These are phyloP conservation scores for Passalora sequoiae DNA, from an alignment of 2,329 filamentous ascomycete species.

Conservation along the genomic window DNA sequence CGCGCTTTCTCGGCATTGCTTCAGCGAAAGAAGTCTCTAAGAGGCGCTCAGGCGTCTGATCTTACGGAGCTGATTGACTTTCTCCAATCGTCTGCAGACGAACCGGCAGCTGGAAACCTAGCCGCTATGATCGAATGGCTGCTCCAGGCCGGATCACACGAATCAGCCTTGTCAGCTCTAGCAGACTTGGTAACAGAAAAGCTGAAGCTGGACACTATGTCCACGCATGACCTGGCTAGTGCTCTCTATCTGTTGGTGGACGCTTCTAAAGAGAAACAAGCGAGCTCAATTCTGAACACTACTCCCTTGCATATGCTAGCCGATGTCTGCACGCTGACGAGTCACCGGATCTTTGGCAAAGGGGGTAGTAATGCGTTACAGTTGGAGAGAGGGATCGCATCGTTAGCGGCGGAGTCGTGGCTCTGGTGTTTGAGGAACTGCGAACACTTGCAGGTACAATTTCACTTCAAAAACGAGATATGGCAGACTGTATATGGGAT, in stretches of 20 bases:
- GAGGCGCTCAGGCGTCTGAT: conserved; percentile 1
- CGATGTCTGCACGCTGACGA: background rate
- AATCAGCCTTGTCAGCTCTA: conserved; percentile 1
- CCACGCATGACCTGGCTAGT: background rate
- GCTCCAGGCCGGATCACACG: background rate
- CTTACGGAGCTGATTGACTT: conserved; percentile 20
- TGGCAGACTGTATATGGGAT: conserved; percentile 16
- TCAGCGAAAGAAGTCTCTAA: background rate
- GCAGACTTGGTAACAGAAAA: conserved; percentile 19
- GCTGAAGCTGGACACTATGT: conserved; percentile 5
- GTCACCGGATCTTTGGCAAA: background rate
- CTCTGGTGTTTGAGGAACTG: conserved; percentile 5
- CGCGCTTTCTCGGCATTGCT: conserved; percentile 23
- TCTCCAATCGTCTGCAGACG: conserved; percentile 23
- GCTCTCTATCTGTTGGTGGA: conserved; percentile 5
- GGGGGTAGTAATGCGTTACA: no score
- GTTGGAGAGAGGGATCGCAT: no score
- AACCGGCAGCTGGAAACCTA: conserved; percentile 24
- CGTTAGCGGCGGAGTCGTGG: no score
- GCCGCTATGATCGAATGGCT: conserved; percentile 23
- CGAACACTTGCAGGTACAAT: conserved; percentile 1
- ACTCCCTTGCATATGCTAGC: background rate
- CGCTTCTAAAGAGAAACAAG: no score
- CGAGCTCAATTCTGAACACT: background rate
- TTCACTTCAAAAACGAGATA: background rate